Evolutionary conservation across 495 filamentous ascomycete genomes (phyloP), one percentile per base, ranked within the genome.

Genomic region (Penicillium bialowiezense): DNA sequence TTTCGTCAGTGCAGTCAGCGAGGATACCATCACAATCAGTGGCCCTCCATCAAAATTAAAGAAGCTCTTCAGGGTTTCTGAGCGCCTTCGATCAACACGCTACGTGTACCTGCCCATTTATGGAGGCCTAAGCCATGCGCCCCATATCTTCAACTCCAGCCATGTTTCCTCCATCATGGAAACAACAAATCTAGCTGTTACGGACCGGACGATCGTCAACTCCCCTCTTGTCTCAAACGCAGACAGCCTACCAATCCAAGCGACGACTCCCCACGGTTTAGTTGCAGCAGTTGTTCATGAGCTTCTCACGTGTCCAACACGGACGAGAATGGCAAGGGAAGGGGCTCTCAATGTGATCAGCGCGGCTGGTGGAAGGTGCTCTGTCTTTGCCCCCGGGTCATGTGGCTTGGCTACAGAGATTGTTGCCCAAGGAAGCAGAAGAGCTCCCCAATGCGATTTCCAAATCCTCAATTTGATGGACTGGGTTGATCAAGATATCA

Each of bases 31-130:
- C 1, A 74, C 62, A 12, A 50, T 77, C 10, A 76, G 61, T 48
- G 74, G 73, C 0, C 74, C 75, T 34, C 74, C 75, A 1, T 56
- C 68, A 3, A 52, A 69, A 12, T 43, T 75, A 2, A 64, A 64
- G 44, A 51, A 41, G n/a, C 34, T 62, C 5, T 71, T 73, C 45
- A 50, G 43, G 4, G 37, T 46, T 3, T 68, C 71, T 0, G 48
- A 64, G 3, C 38, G 61, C 3, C 56, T 76, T 19, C 64, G 68
- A 5, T 51, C 63, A 32, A 58, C 53, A 20, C 71, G 66, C 35
- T 50, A 37, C 40, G 14, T 68, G 10, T 41, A 65, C 9, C 37
- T 71, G 20, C 68, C 68, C 15, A 59, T 70, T 3, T 70, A 59
- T 42, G 65, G 54, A 2, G 72, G 71, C 23, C 46, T 73, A 3